Base-by-base conservation (phyloP, 2,329 filamentous ascomycete species). In the Fusarium mangiferae region DNA sequence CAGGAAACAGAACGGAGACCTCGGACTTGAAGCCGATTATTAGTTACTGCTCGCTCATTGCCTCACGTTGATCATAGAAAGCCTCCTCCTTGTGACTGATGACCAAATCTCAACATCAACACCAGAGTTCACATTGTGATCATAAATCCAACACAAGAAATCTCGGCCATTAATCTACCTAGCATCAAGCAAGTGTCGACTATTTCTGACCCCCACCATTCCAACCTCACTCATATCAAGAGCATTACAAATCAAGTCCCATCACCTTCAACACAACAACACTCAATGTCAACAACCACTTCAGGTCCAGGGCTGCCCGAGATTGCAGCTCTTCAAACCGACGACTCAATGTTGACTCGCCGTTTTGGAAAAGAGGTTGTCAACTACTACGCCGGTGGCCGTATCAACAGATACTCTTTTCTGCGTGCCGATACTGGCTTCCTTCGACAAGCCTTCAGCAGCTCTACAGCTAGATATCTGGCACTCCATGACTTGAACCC, bases 311-410 rank as follows among this genome's bases (percentile, higher is more conserved):
- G 86, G 71, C 77, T 82, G 74, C 87, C 88, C 64, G 82, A 85
- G 75, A 82, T 86, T 63, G 82, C 85, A 62, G 82, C 78, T 70
- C 82, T 87, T 71, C 79, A 80, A 69, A 82, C 83, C 82, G 82
- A 89, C 82, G 84, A 87, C 81, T 90, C 88, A 18, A 94, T 94
- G 90, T 86, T 96, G 78, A 90, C 91, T 76, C 87, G 90, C 67
- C 94, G 92, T 80, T 96, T 95, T 83, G 94, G 94, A 82, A 91
- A 89, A 75, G 94, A 96, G 83, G 87, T 94, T 70, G 89, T 92
- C 80, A 96, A 96, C 83, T 96, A 96, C 88, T 96, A 95, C 83
- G 90, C 93, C 56, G 92, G 93, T 75, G 92, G 90, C 62, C 92
- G 91, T 12, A 83, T 96, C 65, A 96, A 96, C 84, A 91, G 94